Base-by-base conservation (phyloP, 2,329 filamentous ascomycete species). In the Orbilia ellipsospora region DNA sequence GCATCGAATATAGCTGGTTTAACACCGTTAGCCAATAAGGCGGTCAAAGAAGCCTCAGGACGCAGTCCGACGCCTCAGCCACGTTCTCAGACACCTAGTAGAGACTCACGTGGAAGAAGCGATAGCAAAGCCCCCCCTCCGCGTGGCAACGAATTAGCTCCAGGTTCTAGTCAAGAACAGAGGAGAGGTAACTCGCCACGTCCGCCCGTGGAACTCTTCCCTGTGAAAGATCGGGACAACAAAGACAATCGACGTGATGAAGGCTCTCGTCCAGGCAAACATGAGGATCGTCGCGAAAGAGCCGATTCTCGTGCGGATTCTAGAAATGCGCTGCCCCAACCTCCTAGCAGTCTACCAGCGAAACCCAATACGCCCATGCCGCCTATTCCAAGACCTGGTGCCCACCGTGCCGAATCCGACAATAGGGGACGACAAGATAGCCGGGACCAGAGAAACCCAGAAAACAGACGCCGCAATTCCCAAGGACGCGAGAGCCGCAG, bases 351-450 rank as follows among this genome's bases (percentile, higher is more conserved):
- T 44, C 50, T 75, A 16, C 72, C 72, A 36, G 72, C 72, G 5
- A 75, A 75, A 45, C 72, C 72, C 23, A 75, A 75, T 26, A 75
- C 60, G 1, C 72, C 72, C 5, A 75, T 75, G 64, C 72, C 72
- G 13, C 72, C 72, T 1, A 75, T 75, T 13, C 64, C 64, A 31
- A 57, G 72, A 7, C 72, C 64, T n/a, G 54, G 72, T 31, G 61
- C 60, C 8, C 73, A 72, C 42, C 73, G 66, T 31, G 36, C 73
- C 12, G 67, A 77, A 16, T 42, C 65, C 16, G 73, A 72, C 16
- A 76, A 36, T n/a, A 56, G 66, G 44, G 66, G 60, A 7, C 60
- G 73, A 56, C 67, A 60, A 31, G 73, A 77, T 13, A 66, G 40
- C 20, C 60, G 66, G 7, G 66, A 67, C 15, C 40, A 52, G 10